Evolutionary conservation across 2,329 filamentous ascomycete species (phyloP).

Genomic region (Penicillium sp.): DNA sequence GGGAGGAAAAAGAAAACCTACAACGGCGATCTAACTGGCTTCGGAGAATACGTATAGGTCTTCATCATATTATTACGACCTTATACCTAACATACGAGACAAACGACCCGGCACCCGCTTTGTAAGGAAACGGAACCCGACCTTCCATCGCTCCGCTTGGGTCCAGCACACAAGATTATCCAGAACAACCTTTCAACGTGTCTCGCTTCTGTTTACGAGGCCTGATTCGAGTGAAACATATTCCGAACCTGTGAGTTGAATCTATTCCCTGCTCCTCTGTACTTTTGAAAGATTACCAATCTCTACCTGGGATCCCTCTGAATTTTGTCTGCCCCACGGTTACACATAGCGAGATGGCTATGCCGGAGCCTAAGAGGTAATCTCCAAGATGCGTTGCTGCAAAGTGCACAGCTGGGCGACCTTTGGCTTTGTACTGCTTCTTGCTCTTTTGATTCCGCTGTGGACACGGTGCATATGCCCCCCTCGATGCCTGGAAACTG

Average conservation of each 20-base stretch:
- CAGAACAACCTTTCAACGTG: slow-evolving; percentile 29
- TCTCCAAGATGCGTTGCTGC: slow-evolving; percentile 9
- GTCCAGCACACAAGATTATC: slow-evolving; percentile 19
- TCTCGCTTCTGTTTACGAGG: slow-evolving; percentile 26
- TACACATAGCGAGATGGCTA: slow-evolving; percentile 11
- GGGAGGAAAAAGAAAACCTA: background rate
- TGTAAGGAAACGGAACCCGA: slow-evolving; percentile 29
- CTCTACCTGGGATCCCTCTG: slow-evolving; percentile 6
- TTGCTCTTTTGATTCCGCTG: slow-evolving; percentile 5
- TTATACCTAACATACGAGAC: background rate
- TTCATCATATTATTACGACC: background rate
- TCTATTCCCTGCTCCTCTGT: background rate
- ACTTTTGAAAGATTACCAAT: slow-evolving; percentile 5
- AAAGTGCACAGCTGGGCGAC: slow-evolving; percentile 3
- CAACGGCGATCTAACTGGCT: background rate
- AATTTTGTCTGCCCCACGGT: slow-evolving; percentile 22
- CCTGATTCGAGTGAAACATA: slow-evolving; percentile 30
- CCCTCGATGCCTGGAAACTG: background rate
- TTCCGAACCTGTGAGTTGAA: slow-evolving; percentile 34
- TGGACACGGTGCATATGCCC: slow-evolving; percentile 19
- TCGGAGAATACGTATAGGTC: background rate
- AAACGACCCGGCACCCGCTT: slow-evolving; percentile 16
- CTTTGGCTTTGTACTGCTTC: background rate
- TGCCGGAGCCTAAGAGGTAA: background rate
- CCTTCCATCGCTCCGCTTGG: slow-evolving; percentile 25